Base-by-base conservation (phyloP, 768 basidiomycete species). In the Candolleomyces eurysporus region DNA sequence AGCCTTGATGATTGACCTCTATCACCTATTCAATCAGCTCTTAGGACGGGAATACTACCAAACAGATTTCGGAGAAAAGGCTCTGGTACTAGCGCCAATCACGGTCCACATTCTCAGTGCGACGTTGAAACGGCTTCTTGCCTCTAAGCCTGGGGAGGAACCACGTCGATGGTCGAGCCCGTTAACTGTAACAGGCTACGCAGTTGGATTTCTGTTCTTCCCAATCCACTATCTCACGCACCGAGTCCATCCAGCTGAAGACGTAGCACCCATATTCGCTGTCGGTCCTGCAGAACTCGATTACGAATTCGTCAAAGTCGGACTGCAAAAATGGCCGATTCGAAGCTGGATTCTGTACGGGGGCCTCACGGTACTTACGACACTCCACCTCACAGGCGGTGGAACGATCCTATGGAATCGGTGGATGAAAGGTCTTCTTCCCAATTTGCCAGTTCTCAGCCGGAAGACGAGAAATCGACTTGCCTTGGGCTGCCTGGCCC, bases 1-100 rank as follows among this genome's bases (percentile, higher is more conserved):
- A 17, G 10, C 32, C 32, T n/a, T 46, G 17, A 46, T 46, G 45
- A 46, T 16, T 50, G 51, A 36, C 30, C 21, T 14, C 10, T n/a
- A 7, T 57, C 56, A 39, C 57, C 36, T 31, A 50, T 51, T 30
- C 36, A 59, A n/a, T 36, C 42, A 94, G 91, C 77, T 95, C 48
- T 78, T 96, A 13, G 91, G 92, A 10, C 77, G 92, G 57, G 92
- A 93, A 73, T 93, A 92, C 73, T 95, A 96, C 71, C 91, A 94
- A 69, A 90, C 88, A 0, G 59, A 75, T 0, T 79, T 87, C 56
- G 83, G 84, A 21, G 92, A 95, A 72, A 83, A 79, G 45, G 83
- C 84, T 48, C 83, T 94, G 13, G 77, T 94, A 10, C 76, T 90
- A 36, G 74, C 76, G 1, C 92, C 93, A 0, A 73, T 96, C n/a